Conservation (phyloP, 805 yeast genomes). For the Metschnikowia rubicola region DNA sequence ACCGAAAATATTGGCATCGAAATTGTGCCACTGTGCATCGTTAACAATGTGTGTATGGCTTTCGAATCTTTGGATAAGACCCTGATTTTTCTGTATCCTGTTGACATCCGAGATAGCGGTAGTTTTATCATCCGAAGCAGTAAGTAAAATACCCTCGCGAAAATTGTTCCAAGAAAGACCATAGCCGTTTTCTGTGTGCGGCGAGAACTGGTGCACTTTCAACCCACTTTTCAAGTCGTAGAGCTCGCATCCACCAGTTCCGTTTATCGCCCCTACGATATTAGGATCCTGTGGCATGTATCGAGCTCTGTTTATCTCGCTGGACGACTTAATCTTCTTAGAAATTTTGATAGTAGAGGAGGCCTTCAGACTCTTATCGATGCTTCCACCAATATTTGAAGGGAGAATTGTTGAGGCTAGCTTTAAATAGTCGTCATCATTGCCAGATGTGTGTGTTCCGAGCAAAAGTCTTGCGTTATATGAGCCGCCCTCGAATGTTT, state of each 20-base stretch:
- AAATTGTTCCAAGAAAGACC: slow-evolving; percentile 66
- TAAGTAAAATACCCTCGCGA: slow-evolving; percentile 47
- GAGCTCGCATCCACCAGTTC: slow-evolving; percentile 57
- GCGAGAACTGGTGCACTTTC: slow-evolving; percentile 35
- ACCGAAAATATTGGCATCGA: slow-evolving; percentile 52
- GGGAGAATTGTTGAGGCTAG: slow-evolving; percentile 63
- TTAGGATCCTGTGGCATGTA: slow-evolving; percentile 59
- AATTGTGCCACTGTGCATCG: slow-evolving; percentile 70
- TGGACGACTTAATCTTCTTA: slow-evolving; percentile 56
- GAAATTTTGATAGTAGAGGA: slow-evolving; percentile 57
- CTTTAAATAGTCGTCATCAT: slow-evolving; percentile 62
- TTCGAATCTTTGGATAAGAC: slow-evolving; percentile 11
- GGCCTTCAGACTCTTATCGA: slow-evolving; percentile 21
- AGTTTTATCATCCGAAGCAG: slow-evolving; percentile 64
- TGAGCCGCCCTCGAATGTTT: slow-evolving; percentile 20
- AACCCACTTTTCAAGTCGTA: slow-evolving; percentile 40
- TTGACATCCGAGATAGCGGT: slow-evolving; percentile 59
- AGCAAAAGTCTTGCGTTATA: slow-evolving; percentile 52
- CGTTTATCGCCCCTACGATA: slow-evolving; percentile 63
- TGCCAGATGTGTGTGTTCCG: slow-evolving; percentile 75
- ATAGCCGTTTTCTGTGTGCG: slow-evolving; percentile 67
- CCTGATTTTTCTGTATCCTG: not conserved
- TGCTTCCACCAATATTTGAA: not conserved
- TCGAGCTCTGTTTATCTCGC: slow-evolving; percentile 73
- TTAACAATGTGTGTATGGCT: slow-evolving; percentile 61